These are phyloP conservation scores for Neurospora sp. DNA, from an alignment of 495 filamentous ascomycete genomes.

Conservation along the genomic window DNA sequence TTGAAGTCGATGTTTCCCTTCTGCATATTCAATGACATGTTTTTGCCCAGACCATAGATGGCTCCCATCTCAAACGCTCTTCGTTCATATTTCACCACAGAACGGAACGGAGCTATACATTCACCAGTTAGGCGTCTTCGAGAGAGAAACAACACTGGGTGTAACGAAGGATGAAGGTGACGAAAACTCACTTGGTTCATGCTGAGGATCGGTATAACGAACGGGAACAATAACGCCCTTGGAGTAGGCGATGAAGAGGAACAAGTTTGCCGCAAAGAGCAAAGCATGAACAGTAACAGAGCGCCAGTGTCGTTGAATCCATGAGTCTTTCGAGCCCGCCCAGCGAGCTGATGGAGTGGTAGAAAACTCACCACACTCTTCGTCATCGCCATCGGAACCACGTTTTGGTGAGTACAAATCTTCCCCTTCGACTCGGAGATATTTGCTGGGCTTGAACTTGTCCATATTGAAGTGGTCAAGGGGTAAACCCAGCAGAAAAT, in stretches of 20 bases:
- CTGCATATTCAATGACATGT: not conserved
- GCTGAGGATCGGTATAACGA: not conserved
- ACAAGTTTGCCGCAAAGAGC: not conserved
- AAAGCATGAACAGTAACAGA: not conserved
- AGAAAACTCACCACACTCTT: not conserved
- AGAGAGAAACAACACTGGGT: not conserved
- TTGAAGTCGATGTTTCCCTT: not conserved
- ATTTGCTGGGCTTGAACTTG: not conserved
- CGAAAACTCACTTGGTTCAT: not conserved
- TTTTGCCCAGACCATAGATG: not conserved
- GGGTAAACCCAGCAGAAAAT: not conserved
- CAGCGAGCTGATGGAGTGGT: not conserved
- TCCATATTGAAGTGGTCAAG: not conserved
- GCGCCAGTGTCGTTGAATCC: not conserved
- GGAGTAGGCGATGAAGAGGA: not conserved
- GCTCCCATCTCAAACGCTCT: not conserved
- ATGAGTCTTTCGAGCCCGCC: not conserved
- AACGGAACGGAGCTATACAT: not conserved
- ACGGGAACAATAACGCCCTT: not conserved
- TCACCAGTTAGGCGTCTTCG: not conserved
- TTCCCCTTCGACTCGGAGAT: not conserved
- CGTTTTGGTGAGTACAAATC: not conserved
- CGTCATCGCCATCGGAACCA: not conserved
- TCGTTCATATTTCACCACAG: not conserved
- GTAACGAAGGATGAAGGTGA: not conserved